Percentiles rank a stretch among this genome's conserved stretches.
These are phyloP conservation scores for Dillenia turbinata DNA, from an alignment of 164 flowering plant species.

Conservation along the genomic window DNA sequence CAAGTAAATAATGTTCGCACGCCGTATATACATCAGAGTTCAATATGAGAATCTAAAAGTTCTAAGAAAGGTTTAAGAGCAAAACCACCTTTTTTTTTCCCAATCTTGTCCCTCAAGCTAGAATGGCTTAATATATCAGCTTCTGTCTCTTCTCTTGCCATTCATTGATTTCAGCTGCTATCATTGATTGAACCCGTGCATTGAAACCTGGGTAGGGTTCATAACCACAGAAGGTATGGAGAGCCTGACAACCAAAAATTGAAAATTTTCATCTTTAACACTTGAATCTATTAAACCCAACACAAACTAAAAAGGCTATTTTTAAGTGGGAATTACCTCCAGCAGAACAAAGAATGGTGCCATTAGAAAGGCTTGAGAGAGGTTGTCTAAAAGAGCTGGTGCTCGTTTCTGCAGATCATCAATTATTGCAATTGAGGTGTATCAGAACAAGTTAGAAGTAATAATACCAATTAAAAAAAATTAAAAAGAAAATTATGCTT, in stretches of 20 bases:
- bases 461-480: background rate
- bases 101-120: too few species aligned
- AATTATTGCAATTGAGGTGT: background rate
- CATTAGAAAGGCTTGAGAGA: slow-evolving; percentile 58
- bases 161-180: slow-evolving; percentile 48
- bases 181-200: slow-evolving; percentile 40
- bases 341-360: slow-evolving; percentile 68
- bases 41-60: too few species aligned
- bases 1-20: too few species aligned
- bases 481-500: background rate
- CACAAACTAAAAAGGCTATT: background rate
- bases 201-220: slow-evolving; percentile 90
- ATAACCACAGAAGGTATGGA: slow-evolving; percentile 53
- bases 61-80: too few species aligned
- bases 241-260: slow-evolving; percentile 40
- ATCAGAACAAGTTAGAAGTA: background rate
- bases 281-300: background rate
- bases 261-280: background rate
- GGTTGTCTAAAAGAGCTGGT: slow-evolving; percentile 64
- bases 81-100: too few species aligned
- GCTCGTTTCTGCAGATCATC: slow-evolving; percentile 44
- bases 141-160: slow-evolving; percentile 68
- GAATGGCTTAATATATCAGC: slow-evolving; percentile 1
- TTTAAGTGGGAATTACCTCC: slow-evolving; percentile 33
- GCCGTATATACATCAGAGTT: too few species aligned